Evolutionary conservation across 306 rosid genomes (phyloP).

Genomic region (Heteromeles arbutifolia): DNA sequence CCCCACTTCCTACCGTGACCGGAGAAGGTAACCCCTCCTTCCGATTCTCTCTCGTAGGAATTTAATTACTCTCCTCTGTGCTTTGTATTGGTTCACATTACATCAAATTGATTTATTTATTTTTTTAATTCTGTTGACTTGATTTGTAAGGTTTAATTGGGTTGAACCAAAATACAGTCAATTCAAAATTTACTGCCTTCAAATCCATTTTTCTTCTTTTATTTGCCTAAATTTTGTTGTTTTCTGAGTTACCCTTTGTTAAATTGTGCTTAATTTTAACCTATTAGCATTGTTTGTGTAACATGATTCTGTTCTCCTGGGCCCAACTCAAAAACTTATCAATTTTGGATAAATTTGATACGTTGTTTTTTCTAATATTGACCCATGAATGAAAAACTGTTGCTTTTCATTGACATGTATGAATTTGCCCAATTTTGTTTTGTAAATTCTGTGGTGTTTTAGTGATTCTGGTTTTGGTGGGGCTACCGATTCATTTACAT

Average conservation of each 20-base stretch:
- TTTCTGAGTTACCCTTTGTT: background rate
- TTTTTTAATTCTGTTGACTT: background rate
- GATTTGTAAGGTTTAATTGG: background rate
- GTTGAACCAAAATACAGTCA: background rate
- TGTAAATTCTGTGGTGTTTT: conserved; percentile 15
- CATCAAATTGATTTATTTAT: too few species aligned
- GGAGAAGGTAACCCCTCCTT: conserved; percentile 52
- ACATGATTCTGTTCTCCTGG: background rate
- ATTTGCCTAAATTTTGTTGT: background rate
- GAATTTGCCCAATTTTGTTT: background rate
- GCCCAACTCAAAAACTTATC: background rate
- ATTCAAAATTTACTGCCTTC: background rate
- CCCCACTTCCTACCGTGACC: conserved; percentile 88
- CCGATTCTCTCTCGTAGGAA: background rate
- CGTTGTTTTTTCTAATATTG: too few species aligned
- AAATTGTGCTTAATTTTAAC: background rate
- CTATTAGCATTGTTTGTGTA: background rate
- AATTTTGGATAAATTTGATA: background rate
- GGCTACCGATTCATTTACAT: too few species aligned
- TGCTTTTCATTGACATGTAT: background rate
- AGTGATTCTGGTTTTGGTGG: too few species aligned
- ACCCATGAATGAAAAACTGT: too few species aligned
- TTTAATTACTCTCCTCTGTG: background rate
- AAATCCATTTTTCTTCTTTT: background rate
- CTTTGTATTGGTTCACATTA: background rate